A percentile compares a stretch with the other conserved stretches of the same genome.
Evolutionary conservation across 805 yeast genomes (phyloP).

Genomic region (Blastobotrys muscicola): DNA sequence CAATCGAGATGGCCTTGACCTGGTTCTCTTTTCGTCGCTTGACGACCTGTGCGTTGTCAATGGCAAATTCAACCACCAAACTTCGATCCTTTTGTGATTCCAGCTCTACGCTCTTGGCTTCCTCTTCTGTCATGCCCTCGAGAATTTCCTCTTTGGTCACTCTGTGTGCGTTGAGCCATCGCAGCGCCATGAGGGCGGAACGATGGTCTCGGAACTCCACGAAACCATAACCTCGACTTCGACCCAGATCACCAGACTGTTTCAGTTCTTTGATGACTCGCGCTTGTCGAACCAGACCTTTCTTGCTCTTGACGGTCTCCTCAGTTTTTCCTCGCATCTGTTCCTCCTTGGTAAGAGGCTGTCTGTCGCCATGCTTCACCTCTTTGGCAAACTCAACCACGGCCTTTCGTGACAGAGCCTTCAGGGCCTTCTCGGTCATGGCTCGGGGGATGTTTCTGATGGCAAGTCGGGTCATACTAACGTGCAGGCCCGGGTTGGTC

Average conservation of each 20-base stretch:
- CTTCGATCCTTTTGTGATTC: constrained; percentile 38
- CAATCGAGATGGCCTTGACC: constrained; percentile 14
- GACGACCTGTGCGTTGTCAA: constrained; percentile 89
- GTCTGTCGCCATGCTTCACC: constrained; percentile 64
- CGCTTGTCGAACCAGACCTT: constrained; percentile 88
- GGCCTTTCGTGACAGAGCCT: constrained; percentile 89
- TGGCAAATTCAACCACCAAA: constrained; percentile 87
- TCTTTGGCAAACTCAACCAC: constrained; percentile 91
- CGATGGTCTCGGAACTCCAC: constrained; percentile 88
- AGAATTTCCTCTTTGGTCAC: constrained; percentile 60
- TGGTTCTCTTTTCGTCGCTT: constrained; percentile 68
- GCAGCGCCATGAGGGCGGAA: constrained; percentile 85
- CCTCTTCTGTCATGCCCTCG: constrained; percentile 19
- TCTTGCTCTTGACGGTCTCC: constrained; percentile 53
- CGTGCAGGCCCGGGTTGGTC: constrained; percentile 82
- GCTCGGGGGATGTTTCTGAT: constrained; percentile 89
- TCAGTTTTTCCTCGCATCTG: constrained; percentile 51
- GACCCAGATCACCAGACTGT: constrained; percentile 75
- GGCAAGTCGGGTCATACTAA: constrained; percentile 92
- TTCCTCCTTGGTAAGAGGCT: constrained; percentile 85
- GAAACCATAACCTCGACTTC: constrained; percentile 96
- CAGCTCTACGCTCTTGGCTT: constrained; percentile 13
- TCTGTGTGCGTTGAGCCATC: constrained; percentile 94
- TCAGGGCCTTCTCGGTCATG: constrained; percentile 78
- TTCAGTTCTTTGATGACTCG: constrained; percentile 89